These are phyloP conservation scores for Rubus idaeus DNA, from an alignment of 306 rosid genomes.

Conservation along the genomic window DNA sequence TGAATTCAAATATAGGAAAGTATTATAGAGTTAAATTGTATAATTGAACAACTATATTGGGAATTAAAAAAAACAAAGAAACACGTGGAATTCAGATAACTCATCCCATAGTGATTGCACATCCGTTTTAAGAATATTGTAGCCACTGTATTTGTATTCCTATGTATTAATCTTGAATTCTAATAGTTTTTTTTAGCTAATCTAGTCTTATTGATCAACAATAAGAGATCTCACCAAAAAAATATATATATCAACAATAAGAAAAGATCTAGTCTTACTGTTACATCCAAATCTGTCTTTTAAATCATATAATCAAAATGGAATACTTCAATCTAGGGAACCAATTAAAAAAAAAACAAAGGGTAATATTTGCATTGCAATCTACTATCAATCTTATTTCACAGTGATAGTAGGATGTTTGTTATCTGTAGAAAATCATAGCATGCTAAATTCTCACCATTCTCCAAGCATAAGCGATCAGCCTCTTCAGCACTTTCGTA, in stretches of 20 bases:
- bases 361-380: not conserved
- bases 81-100: too few species aligned
- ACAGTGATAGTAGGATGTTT: not conserved
- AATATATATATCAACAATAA: not conserved
- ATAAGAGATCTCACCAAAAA: not conserved
- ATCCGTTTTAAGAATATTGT: not conserved
- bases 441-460: slow-evolving; percentile 60
- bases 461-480: slow-evolving; percentile 74
- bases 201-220: not conserved
- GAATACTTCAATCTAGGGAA: not conserved
- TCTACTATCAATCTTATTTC: not conserved
- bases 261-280: not conserved
- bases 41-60: not conserved
- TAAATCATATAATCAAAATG: not conserved
- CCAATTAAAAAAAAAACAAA: not conserved
- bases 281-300: not conserved
- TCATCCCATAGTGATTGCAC: not conserved
- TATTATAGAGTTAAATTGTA: not conserved
- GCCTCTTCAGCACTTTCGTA: slow-evolving; percentile 78
- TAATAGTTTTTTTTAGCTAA: not conserved
- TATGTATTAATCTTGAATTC: not conserved
- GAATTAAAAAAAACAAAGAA: too few species aligned
- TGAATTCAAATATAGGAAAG: not conserved
- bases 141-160: not conserved
- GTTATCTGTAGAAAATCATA: not conserved